Evolutionary conservation across 139 green algal species (phyloP), one percentile per base, ranked within the genome.

Genomic region (Mesostigma viride): DNA sequence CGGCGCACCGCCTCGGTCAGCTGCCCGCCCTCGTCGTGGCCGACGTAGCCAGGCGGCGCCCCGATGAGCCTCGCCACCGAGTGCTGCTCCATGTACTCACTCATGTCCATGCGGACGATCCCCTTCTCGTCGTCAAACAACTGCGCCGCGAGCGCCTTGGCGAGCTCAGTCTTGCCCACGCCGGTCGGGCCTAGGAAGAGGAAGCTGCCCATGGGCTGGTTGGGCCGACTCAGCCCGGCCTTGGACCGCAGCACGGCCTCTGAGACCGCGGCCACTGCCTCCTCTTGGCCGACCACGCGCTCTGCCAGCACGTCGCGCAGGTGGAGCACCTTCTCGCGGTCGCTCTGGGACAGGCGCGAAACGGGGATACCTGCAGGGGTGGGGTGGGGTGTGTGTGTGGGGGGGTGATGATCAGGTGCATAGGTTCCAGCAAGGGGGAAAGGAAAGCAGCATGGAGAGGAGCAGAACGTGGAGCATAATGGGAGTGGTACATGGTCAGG

Each of bases 241-340:
- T 84, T 76, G 36, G 66, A 91, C 60, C 91, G 82, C 84, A 97
- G 89, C 59, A 99, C 87, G 27, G 93, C 92, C 35, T 93, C 82
- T 3, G 83, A 74, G 11, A 99, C 85, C 4, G 75, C 77, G 32
- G 89, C 78, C 33, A 97, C 90, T 0, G 93, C 93, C 70, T 90
- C 83, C 36, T 95, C 77, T 62, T 85, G 77, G 30, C 73, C 90
- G 1, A 85, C 73, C 30, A 85, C 77, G 3, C 92, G 76, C 74
- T 86, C 75, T 76, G 93, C 88, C 69, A 97, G 84, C 74, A 91
- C 80, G n/a, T 92, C 87, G 0, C 63, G 47, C 62, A 97, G 82
- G 71, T 86, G 74, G 62, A 97, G 84, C 71, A 97, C 86, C 80
- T 95, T 94, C 62, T 91, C 85, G 33, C 88, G 84, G 75, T 96